A percentile compares a stretch with the other conserved stretches of the same genome.
Evolutionary conservation across 2,329 filamentous ascomycete species (phyloP).

Genomic region (Cucurbitaria berberidis): DNA sequence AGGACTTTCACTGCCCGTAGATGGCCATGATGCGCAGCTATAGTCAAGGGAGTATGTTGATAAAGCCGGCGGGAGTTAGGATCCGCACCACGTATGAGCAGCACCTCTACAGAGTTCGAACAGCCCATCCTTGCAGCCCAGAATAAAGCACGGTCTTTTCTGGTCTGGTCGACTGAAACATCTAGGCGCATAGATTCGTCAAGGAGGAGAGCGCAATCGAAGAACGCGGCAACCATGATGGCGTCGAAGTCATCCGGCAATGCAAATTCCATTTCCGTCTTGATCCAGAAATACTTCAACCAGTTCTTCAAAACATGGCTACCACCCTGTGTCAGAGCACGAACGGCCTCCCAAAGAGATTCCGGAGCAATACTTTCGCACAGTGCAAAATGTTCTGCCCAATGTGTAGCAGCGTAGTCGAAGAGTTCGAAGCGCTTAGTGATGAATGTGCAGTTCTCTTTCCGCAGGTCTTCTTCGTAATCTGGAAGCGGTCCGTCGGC

Average conservation of each 20-base stretch:
- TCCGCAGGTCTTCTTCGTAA: conserved; percentile 21
- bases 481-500: no score
- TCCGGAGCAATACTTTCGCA: conserved; percentile 24
- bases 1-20: conserved; percentile 33
- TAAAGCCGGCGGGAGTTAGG: conserved; percentile 16
- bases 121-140: conserved; percentile 42
- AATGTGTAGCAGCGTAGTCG: conserved; percentile 48
- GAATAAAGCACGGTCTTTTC: conserved; percentile 31
- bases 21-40: conserved; percentile 37
- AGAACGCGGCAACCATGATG: conserved; percentile 42
- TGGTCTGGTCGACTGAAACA: conserved; percentile 8
- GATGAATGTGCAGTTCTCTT: conserved; percentile 30
- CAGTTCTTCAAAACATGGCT: conserved; percentile 39
- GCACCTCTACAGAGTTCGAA: conserved; percentile 20
- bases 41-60: conserved; percentile 38
- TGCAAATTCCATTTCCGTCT: conserved; percentile 25
- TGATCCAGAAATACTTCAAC: conserved; percentile 41
- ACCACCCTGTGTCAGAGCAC: conserved; percentile 8
- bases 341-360: conserved; percentile 12
- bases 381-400: conserved; percentile 44
- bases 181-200: conserved; percentile 13
- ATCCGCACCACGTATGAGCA: conserved; percentile 20
- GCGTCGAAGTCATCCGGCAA: conserved; percentile 26
- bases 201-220: conserved; percentile 37
- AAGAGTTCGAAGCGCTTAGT: conserved; percentile 39